Evolutionary conservation across 495 filamentous ascomycete genomes (phyloP).

Genomic region (Aspergillus incahuasiensis): DNA sequence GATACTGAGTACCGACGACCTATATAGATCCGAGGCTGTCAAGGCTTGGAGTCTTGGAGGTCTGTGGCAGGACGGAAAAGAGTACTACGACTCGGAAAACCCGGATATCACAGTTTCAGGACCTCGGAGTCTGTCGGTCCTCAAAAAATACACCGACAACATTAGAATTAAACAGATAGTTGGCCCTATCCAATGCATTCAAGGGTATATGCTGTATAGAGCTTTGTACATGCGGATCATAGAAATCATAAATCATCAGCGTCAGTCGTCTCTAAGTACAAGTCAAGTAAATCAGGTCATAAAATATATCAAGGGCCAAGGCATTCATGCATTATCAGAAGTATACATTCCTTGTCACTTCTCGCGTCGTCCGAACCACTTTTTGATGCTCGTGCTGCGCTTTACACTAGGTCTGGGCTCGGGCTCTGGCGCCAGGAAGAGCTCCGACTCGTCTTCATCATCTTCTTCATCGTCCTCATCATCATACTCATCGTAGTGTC

Average conservation of each 20-base stretch:
- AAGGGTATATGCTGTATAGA: background rate
- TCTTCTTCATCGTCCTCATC: constrained; percentile 21
- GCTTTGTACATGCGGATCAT: background rate
- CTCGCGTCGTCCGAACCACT: constrained; percentile 38
- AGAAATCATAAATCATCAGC: constrained; percentile 2
- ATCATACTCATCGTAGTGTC: background rate
- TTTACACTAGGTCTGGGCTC: constrained; percentile 16
- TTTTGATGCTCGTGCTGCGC: constrained; percentile 22
- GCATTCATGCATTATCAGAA: background rate
- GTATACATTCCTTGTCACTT: background rate
- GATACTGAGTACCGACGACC: background rate
- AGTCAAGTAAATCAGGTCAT: background rate
- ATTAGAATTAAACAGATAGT: background rate
- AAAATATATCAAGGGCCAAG: background rate
- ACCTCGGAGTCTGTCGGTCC: too few species aligned
- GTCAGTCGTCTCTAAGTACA: constrained; percentile 6
- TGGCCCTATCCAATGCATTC: background rate
- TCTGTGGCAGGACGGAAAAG: background rate
- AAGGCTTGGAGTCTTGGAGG: background rate
- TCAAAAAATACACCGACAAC: background rate
- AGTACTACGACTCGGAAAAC: background rate
- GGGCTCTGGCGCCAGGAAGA: constrained; percentile 10
- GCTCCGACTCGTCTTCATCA: constrained; percentile 17
- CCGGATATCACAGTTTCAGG: background rate
- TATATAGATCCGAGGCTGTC: background rate